phyloP scores from a whole-genome alignment of 148 eudicot genomes.

The Vaccinium corymbosum region DNA sequence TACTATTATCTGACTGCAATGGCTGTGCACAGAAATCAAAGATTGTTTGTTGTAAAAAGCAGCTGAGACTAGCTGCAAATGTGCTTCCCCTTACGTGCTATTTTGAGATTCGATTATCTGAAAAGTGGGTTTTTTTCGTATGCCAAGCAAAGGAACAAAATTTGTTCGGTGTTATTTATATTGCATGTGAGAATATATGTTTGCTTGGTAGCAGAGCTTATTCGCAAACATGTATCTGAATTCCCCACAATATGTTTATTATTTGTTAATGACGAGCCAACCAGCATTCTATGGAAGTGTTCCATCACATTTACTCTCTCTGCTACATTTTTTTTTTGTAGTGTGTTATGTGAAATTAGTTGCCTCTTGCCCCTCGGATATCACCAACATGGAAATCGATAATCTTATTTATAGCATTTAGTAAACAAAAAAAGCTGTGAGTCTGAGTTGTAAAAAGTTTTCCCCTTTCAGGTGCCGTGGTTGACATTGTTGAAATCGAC shows the following conservation, averaged over 20 bases:
- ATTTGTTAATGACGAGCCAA: not conserved
- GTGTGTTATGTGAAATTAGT: not conserved
- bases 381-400: not conserved
- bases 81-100: not conserved
- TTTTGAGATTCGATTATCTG: not conserved
- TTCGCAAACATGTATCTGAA: not conserved
- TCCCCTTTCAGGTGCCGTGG: constrained; percentile 57
- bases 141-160: not conserved
- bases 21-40: not conserved
- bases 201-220: not conserved
- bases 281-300: not conserved
- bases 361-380: not conserved
- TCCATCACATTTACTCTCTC: not conserved
- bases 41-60: not conserved
- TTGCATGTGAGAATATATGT: not conserved
- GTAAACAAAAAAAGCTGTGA: not conserved
- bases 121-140: not conserved
- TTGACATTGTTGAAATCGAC: constrained; percentile 85
- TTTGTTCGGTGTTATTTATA: not conserved
- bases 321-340: not conserved
- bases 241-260: not conserved
- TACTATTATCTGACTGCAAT: not conserved
- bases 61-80: not conserved
- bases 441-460: not conserved
- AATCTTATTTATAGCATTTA: not conserved